Base-by-base conservation (phyloP, 768 basidiomycete genomes). In the Hortiboletus flavorubellus region DNA sequence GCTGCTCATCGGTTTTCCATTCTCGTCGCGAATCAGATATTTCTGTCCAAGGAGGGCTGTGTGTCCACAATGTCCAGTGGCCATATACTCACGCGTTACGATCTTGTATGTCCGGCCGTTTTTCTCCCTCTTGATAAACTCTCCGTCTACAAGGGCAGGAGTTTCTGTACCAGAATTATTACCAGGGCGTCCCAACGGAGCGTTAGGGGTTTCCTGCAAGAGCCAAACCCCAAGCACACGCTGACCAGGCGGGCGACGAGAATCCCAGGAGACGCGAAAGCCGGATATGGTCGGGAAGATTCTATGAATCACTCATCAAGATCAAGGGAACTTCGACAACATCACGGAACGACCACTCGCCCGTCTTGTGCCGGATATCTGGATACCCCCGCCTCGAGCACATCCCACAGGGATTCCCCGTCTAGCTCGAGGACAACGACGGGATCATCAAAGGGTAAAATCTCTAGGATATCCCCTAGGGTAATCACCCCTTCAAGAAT, bases 401-500 rank as follows among this genome's bases (percentile, higher is more conserved):
- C 83, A 37, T 83, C 84, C 89, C 91, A 93, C 40, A 95, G 78
- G 0, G 83, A 75, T 59, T 80, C 76, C 3, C 92, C 92, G 59
- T 89, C 84, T 11, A 94, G 68, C 67, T 93, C 86, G 9, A 93
- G 60, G 4, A 92, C 90, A 8, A 95, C 80, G 10, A 87, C 74
- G 3, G 91, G 87, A 63, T 94, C 92, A 49, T 89, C 86, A 56
- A 93, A 95, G 0, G 92, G 92, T 26, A 95, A 70, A 21, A 95
- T 93, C 67, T 93, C 93, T 33, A 93, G 65, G 49, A 94, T 86
- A 66, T 96, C 86, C 0, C 93, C 92, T 4, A 96, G 76, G 3
- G 86, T 93, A 49, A 96, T 74, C 35, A 78, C 66, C 0, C 93
- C 65, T 89, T 87, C 50, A 15, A 42, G 2, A 30, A 37, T 1